phyloP scores from a whole-genome alignment of 805 yeast species.

The Barnettozyma sucrosica region DNA sequence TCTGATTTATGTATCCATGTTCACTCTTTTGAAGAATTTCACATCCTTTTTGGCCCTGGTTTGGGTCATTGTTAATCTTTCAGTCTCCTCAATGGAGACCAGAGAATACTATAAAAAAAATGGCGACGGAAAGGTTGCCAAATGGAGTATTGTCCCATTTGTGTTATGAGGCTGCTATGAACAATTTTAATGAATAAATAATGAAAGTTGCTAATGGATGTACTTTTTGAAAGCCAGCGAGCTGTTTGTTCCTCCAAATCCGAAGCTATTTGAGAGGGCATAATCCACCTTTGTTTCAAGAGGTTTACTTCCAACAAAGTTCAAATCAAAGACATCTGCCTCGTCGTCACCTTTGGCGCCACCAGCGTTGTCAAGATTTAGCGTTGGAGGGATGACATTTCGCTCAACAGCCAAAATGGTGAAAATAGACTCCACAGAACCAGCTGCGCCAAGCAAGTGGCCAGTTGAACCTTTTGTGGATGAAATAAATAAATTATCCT shows the following conservation, averaged over 20 bases:
- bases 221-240: slow-evolving; percentile 50
- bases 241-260: slow-evolving; percentile 96
- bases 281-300: slow-evolving; percentile 37
- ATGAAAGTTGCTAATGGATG: neutral
- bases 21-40: slow-evolving; percentile 14
- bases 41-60: slow-evolving; percentile 19
- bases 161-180: slow-evolving; percentile 20
- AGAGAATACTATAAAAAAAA: slow-evolving; percentile 37
- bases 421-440: slow-evolving; percentile 85
- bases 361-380: slow-evolving; percentile 57
- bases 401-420: slow-evolving; percentile 60
- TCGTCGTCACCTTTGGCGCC: slow-evolving; percentile 39
- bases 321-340: slow-evolving; percentile 38
- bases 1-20: slow-evolving; percentile 40
- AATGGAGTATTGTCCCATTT: slow-evolving; percentile 36
- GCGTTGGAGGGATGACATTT: slow-evolving; percentile 68
- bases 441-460: slow-evolving; percentile 93
- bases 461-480: slow-evolving; percentile 93
- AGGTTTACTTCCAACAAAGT: slow-evolving; percentile 50
- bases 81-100: slow-evolving; percentile 50
- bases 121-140: slow-evolving; percentile 18
- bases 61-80: slow-evolving; percentile 40
- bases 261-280: slow-evolving; percentile 87
- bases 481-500: slow-evolving; percentile 45
- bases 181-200: neutral